Conservation (phyloP, 345 rosid species). For the Hibiscus tridactylites region DNA sequence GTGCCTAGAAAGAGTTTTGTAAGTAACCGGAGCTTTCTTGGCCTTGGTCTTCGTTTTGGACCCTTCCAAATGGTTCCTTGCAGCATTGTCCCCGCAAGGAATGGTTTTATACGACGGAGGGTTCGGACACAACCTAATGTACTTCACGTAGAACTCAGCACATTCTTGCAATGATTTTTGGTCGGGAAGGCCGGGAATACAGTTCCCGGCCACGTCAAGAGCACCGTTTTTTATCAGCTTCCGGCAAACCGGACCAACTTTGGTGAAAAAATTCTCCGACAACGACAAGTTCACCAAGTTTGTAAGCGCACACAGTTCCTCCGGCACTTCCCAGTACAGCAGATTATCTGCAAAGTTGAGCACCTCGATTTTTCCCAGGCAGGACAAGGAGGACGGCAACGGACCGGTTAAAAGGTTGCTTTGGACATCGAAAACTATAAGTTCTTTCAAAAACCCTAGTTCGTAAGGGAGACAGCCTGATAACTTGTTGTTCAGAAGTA, state of each 20-base stretch:
- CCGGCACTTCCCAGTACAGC: constrained; percentile 41
- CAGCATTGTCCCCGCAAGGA: constrained; percentile 26
- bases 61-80: not conserved
- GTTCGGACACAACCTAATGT: constrained; percentile 17
- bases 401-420: constrained; percentile 41
- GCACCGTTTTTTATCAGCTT: constrained; percentile 22
- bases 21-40: constrained; percentile 16
- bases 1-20: constrained; percentile 17
- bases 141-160: constrained; percentile 25
- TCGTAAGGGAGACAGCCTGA: constrained; percentile 55
- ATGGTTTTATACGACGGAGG: constrained; percentile 15
- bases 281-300: constrained; percentile 24
- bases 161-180: constrained; percentile 33
- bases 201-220: constrained; percentile 39
- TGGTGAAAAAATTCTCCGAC: constrained; percentile 45
- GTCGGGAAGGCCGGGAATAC: constrained; percentile 39
- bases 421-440: constrained; percentile 32
- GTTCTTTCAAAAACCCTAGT: constrained; percentile 30
- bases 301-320: constrained; percentile 35
- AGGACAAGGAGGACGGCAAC: constrained; percentile 42
- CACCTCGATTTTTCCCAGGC: constrained; percentile 27
- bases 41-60: constrained; percentile 9
- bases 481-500: constrained; percentile 39
- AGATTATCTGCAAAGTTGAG: constrained; percentile 32
- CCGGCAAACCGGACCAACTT: constrained; percentile 47